Base-by-base conservation (phyloP, 2,329 filamentous ascomycete genomes). In the Truncatella angustata region DNA sequence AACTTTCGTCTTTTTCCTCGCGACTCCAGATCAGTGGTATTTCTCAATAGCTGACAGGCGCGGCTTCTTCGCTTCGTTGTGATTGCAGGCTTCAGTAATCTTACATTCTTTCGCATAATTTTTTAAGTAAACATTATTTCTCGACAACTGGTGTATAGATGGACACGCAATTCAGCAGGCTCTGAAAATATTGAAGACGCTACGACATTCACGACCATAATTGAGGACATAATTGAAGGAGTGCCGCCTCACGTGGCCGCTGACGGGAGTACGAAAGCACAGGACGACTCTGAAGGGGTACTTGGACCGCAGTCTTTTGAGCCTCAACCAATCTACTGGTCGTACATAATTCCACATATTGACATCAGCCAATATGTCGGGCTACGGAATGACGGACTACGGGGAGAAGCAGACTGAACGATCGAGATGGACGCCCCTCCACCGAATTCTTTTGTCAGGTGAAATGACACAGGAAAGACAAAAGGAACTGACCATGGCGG, bases 401-500 rank as follows among this genome's bases (percentile, higher is more conserved):
- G 53, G 58, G 51, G 65, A 73, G 63, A 77, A 73, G 67, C 77
- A 74, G 52, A 81, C 84, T 55, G 89, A 93, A 73, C 78, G 90
- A 65, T 84, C 88, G 67, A 81, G 89, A 86, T 91, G 88, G 85
- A 89, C 90, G 56, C 88, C 89, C 14, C 78, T 94, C 51, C 90
- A 88, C 55, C 83, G 88, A 58, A 90, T 93, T 86, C 74, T 94
- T 66, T 80, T 92, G 67, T 91, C 89, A 51, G 88, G 89, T 46
- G 87, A 91, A 73, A 88, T 92, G 82, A 90, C 85, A 50, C 85
- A 85, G 63, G 86, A 91, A 66, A 81, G 76, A 63, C 85, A 87
- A 59, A 85, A 84, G 66, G 80, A 85, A 52, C 73, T 93, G 60
- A 84, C 82, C 21, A 70, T 81, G 56, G 80, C 82, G 64, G 87